Conservation (phyloP, 805 yeast genomes). For the Ogataea corticis region DNA sequence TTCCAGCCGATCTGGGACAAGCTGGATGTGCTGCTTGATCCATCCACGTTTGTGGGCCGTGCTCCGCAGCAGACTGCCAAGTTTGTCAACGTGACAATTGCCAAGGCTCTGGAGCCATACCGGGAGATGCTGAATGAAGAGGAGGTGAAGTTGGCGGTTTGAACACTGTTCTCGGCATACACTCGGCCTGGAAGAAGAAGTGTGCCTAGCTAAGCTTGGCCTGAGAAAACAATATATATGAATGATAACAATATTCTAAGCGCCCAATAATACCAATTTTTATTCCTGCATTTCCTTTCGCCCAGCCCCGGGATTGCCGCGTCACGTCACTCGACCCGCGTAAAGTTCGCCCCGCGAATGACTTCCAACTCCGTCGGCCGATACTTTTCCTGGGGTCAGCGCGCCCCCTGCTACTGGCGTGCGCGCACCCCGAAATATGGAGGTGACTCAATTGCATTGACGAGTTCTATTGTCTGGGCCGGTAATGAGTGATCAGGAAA, state of each 20-base stretch:
- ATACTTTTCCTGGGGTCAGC: neutral
- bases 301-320: constrained; percentile 7
- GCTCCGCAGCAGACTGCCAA: constrained; percentile 98
- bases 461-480: neutral
- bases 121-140: constrained; percentile 58
- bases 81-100: constrained; percentile 82
- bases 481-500: constrained; percentile 4
- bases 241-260: no score
- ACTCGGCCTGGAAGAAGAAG: no score
- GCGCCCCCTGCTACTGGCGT: neutral
- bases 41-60: constrained; percentile 94
- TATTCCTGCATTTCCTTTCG: neutral
- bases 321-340: constrained; percentile 5
- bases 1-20: constrained; percentile 88
- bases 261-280: neutral
- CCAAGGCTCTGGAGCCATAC: constrained; percentile 74
- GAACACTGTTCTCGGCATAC: no score
- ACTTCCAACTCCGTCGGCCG: constrained; percentile 9
- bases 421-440: constrained; percentile 7
- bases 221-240: neutral
- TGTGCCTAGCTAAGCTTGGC: no score
- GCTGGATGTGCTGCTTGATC: constrained; percentile 79
- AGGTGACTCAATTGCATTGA: constrained; percentile 10
- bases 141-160: constrained; percentile 63
- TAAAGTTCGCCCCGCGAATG: constrained; percentile 3